phyloP scores from a whole-genome alignment of 805 yeast genomes.

The Osmozyma mogii region DNA sequence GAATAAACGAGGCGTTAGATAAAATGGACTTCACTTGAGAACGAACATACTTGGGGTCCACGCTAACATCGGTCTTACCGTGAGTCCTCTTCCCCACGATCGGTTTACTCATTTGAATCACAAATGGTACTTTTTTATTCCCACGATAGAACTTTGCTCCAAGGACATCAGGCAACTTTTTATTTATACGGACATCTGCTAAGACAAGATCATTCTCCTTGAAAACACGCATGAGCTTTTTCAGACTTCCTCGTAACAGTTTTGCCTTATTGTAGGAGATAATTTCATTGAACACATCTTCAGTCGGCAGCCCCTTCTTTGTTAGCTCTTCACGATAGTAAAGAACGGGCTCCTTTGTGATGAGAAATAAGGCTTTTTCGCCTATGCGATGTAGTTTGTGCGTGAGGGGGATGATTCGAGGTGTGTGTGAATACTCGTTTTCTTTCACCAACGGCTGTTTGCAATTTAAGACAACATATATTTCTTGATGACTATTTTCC shows the following conservation, averaged over 20 bases:
- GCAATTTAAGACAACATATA: conserved; percentile 42
- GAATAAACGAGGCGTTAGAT: conserved; percentile 49
- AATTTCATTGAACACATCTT: conserved; percentile 54
- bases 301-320: conserved; percentile 45
- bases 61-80: conserved; percentile 42
- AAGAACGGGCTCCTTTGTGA: conserved; percentile 69
- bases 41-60: conserved; percentile 58
- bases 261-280: conserved; percentile 51
- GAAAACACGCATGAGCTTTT: conserved; percentile 39
- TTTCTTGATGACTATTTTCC: conserved; percentile 7
- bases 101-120: conserved; percentile 52
- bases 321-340: conserved; percentile 44
- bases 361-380: conserved; percentile 45
- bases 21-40: conserved; percentile 60
- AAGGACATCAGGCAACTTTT: conserved; percentile 48
- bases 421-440: conserved; percentile 45
- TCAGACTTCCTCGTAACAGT: conserved; percentile 35
- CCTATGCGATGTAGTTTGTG: conserved; percentile 42
- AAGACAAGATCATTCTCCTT: conserved; percentile 61
- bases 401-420: conserved; percentile 53
- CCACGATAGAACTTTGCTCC: conserved; percentile 57
- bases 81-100: conserved; percentile 31
- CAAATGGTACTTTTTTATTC: conserved; percentile 59
- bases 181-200: conserved; percentile 62
- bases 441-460: conserved; percentile 34